Conservation (phyloP, 495 filamentous ascomycete genomes). For the Trichoderma gamsii region DNA sequence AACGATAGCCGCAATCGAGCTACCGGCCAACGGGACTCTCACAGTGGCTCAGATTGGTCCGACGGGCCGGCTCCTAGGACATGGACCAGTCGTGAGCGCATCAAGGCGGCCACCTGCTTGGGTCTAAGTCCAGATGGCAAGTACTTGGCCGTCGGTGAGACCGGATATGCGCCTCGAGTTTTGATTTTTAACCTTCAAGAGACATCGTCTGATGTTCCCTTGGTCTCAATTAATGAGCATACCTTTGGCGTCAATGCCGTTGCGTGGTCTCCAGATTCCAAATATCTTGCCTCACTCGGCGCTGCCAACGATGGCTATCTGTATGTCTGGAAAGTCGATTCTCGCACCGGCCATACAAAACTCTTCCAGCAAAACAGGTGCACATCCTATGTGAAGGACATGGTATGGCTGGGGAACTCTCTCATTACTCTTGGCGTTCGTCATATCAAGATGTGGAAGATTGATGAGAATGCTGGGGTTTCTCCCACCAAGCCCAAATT, state of each 20-base stretch:
- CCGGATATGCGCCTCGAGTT: constrained; percentile 86
- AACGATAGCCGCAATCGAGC: constrained; percentile 57
- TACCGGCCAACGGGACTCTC: constrained; percentile 50
- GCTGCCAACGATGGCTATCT: constrained; percentile 89
- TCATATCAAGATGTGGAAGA: constrained; percentile 90
- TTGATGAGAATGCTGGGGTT: constrained; percentile 52
- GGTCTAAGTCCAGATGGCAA: constrained; percentile 84
- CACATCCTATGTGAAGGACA: constrained; percentile 71
- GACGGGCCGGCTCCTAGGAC: constrained; percentile 62
- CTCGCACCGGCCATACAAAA: constrained; percentile 74
- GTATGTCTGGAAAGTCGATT: constrained; percentile 81
- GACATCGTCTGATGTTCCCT: constrained; percentile 67
- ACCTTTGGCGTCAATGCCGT: constrained; percentile 82
- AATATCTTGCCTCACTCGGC: constrained; percentile 82
- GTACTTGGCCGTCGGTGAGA: constrained; percentile 90
- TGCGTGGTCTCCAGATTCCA: constrained; percentile 82
- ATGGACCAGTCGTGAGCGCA: constrained; percentile 79
- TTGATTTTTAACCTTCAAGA: constrained; percentile 82
- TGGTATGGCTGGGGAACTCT: constrained; percentile 76
- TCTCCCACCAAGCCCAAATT: constrained; percentile 45
- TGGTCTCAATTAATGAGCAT: constrained; percentile 84
- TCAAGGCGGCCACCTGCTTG: constrained; percentile 94
- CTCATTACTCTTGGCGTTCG: constrained; percentile 69
- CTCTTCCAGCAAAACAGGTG: constrained; percentile 93
- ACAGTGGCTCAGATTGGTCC: constrained; percentile 38